Evolutionary conservation across 768 basidiomycete genomes (phyloP).

Genomic region (Dentipellis sp.): DNA sequence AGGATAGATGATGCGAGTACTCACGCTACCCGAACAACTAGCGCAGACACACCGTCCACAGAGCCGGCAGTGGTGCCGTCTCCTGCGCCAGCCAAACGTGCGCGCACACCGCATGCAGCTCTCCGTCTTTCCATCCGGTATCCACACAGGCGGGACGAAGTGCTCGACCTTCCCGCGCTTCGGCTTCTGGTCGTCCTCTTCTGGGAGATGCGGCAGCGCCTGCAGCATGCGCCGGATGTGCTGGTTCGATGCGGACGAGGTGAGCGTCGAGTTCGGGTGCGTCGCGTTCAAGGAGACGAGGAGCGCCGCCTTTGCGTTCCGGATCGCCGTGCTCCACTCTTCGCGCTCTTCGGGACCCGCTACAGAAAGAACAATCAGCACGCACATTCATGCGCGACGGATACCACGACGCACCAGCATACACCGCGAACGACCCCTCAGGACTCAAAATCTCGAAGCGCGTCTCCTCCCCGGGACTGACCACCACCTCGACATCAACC

Average conservation of each 20-base stretch:
- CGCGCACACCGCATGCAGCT: slow-evolving; percentile 79
- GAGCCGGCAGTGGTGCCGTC: slow-evolving; percentile 80
- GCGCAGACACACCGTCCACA: slow-evolving; percentile 84
- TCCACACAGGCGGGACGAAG: slow-evolving; percentile 90
- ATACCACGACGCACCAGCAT: slow-evolving; percentile 40
- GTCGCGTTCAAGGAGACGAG: slow-evolving; percentile 62
- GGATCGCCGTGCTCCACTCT: slow-evolving; percentile 58
- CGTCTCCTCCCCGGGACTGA: slow-evolving; percentile 42
- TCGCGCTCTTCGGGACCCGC: slow-evolving; percentile 48
- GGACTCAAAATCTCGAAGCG: slow-evolving; percentile 72
- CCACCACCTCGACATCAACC: slow-evolving; percentile 69
- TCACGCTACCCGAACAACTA: slow-evolving; percentile 70
- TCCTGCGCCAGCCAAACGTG: slow-evolving; percentile 66
- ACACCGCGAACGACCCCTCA: slow-evolving; percentile 65
- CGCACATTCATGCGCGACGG: background rate
- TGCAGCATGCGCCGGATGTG: slow-evolving; percentile 68
- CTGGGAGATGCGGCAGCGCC: slow-evolving; percentile 60
- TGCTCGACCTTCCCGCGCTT: slow-evolving; percentile 56
- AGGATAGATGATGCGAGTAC: slow-evolving; percentile 12
- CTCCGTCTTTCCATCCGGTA: slow-evolving; percentile 77
- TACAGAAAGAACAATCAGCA: slow-evolving; percentile 17
- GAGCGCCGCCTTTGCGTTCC: slow-evolving; percentile 61
- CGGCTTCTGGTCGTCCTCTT: slow-evolving; percentile 29
- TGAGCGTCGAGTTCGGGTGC: slow-evolving; percentile 74
- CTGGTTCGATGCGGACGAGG: slow-evolving; percentile 65